Conservation (phyloP, 768 basidiomycete genomes). For the Amanita phalloides region DNA sequence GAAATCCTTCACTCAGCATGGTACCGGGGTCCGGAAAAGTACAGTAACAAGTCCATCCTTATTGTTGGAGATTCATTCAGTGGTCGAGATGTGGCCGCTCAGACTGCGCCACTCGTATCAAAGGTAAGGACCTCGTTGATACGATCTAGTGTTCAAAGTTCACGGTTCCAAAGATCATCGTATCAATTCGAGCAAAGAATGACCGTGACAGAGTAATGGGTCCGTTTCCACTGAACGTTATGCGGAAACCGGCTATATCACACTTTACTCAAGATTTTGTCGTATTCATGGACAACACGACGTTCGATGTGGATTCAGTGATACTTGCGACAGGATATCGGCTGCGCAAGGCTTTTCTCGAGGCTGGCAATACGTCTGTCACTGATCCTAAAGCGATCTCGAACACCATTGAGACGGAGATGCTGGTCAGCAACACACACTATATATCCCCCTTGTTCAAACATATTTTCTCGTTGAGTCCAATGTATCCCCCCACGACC, state of each 20-base stretch:
- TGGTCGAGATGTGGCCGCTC: slow-evolving; percentile 36
- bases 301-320: slow-evolving; percentile 11
- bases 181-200: neutral
- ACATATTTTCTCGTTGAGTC: slow-evolving; percentile 34
- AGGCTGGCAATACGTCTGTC: slow-evolving; percentile 19
- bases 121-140: slow-evolving; percentile 21
- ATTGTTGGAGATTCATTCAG: slow-evolving; percentile 36
- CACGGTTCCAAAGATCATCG: neutral
- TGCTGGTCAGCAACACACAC: slow-evolving; percentile 32
- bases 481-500: slow-evolving; percentile 35
- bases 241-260: slow-evolving; percentile 28
- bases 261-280: slow-evolving; percentile 34
- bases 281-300: slow-evolving; percentile 37
- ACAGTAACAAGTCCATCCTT: slow-evolving; percentile 30
- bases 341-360: slow-evolving; percentile 36
- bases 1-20: slow-evolving; percentile 43
- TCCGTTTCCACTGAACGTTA: neutral
- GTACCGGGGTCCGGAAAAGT: slow-evolving; percentile 36
- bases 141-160: neutral
- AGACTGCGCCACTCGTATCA: slow-evolving; percentile 26
- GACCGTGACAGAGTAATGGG: neutral
- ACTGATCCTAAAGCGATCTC: slow-evolving; percentile 17
- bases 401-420: slow-evolving; percentile 12
- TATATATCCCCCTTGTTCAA: neutral
- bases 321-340: slow-evolving; percentile 46